These are phyloP conservation scores for Umbelopsis sp. DNA, from an alignment of 192 early-diverging fungal genomes.

Conservation along the genomic window DNA sequence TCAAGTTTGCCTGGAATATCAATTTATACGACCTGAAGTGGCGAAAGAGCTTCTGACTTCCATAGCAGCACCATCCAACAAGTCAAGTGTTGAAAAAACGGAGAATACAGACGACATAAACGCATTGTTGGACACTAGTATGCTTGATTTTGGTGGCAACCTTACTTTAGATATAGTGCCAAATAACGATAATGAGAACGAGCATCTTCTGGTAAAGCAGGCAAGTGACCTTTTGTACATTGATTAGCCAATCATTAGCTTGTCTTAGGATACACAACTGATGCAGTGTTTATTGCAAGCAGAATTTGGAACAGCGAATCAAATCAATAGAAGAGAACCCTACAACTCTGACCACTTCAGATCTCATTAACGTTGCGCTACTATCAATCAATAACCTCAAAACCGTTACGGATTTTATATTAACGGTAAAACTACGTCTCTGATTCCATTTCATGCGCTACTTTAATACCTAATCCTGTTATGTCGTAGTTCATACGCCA, in stretches of 20 bases:
- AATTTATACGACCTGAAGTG: conserved; percentile 20
- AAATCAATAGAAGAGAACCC: conserved; percentile 18
- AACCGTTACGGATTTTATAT: conserved; percentile 26
- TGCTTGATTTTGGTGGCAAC: conserved; percentile 10
- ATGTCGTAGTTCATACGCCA: conserved; percentile 27
- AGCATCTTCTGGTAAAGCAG: background rate
- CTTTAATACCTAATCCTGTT: background rate
- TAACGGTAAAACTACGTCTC: conserved; percentile 18
- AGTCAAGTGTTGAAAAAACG: background rate
- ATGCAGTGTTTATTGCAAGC: background rate
- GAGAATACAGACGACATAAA: conserved; percentile 6
- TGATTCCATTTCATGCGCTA: background rate
- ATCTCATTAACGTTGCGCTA: conserved; percentile 31
- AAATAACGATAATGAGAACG: background rate
- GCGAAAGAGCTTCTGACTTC: background rate
- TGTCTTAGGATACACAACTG: background rate
- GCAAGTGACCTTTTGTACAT: background rate
- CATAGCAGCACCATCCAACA: background rate
- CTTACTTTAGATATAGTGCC: background rate
- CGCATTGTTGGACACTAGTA: conserved; percentile 19
- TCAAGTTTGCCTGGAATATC: conserved; percentile 16
- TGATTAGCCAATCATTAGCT: background rate
- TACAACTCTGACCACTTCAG: background rate
- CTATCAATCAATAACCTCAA: conserved; percentile 29
- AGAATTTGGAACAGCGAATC: conserved; percentile 36